These are phyloP conservation scores for Priceomyces castillae DNA, from an alignment of 805 yeast genomes.

Conservation along the genomic window DNA sequence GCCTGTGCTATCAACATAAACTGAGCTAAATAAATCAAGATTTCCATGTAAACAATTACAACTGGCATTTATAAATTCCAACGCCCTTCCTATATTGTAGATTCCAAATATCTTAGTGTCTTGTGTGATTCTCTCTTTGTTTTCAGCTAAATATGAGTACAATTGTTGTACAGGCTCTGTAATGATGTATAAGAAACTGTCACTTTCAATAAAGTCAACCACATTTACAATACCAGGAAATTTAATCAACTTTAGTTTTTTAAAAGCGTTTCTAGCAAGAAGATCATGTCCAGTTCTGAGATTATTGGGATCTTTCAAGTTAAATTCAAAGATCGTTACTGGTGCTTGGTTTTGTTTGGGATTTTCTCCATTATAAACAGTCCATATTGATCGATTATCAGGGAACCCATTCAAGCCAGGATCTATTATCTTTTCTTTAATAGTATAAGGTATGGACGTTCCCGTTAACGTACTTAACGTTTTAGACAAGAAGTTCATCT, in stretches of 20 bases:
- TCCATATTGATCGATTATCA: conserved; percentile 52
- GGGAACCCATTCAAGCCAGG: conserved; percentile 17
- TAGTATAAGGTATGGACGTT: conserved; percentile 53
- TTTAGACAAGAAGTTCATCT: conserved; percentile 68
- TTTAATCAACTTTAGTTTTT: conserved; percentile 53
- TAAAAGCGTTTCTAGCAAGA: conserved; percentile 37
- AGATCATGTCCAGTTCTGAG: conserved; percentile 21
- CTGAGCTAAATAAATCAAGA: conserved; percentile 46
- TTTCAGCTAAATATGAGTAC: conserved; percentile 31
- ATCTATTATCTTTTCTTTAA: conserved; percentile 44
- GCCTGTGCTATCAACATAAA: conserved; percentile 65
- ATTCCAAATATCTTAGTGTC: conserved; percentile 54
- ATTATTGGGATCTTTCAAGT: conserved; percentile 38
- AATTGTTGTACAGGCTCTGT: conserved; percentile 68
- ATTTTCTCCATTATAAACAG: conserved; percentile 55
- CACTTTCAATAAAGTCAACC: conserved; percentile 64
- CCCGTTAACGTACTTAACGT: conserved; percentile 60
- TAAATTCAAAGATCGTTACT: conserved; percentile 68
- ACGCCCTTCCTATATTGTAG: conserved; percentile 50
- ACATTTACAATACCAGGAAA: conserved; percentile 68
- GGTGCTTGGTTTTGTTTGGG: conserved; percentile 48
- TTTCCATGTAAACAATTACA: conserved; percentile 64
- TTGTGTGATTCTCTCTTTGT: conserved; percentile 20
- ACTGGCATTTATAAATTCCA: conserved; percentile 57
- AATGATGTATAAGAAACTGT: conserved; percentile 53